Conservation (phyloP, 164 flowering plant genomes). For the Piper longum region DNA sequence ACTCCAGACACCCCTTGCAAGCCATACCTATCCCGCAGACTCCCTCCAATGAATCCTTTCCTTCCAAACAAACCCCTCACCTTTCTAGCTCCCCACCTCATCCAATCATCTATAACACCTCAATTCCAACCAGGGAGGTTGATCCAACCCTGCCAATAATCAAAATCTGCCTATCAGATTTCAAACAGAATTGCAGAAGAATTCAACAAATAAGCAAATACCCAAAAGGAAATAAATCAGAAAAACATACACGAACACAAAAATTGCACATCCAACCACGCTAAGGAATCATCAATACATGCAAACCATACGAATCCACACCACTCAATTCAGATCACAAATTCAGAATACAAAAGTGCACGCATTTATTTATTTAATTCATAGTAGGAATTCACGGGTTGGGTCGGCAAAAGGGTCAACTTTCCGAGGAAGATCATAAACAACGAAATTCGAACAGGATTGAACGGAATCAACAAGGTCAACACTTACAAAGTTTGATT, state of each 20-base stretch:
- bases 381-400: neutral
- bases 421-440: neutral
- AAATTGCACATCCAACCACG: neutral
- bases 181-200: neutral
- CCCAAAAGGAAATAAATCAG: no score
- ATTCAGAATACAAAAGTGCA: no score
- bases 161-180: neutral
- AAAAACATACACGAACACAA: neutral
- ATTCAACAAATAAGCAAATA: neutral
- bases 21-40: conserved; percentile 34
- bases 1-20: conserved; percentile 70
- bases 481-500: neutral
- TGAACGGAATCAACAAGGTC: neutral
- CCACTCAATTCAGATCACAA: no score
- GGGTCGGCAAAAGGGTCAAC: neutral
- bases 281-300: no score
- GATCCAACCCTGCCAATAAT: neutral
- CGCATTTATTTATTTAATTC: no score
- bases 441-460: no score
- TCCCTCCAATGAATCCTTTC: conserved; percentile 1
- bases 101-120: neutral
- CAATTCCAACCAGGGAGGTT: no score
- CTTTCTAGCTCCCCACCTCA: conserved; percentile 8
- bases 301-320: no score
- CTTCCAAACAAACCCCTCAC: conserved; percentile 3